These are phyloP conservation scores for Citrus reticulata DNA, from an alignment of 345 rosid species.

Conservation along the genomic window DNA sequence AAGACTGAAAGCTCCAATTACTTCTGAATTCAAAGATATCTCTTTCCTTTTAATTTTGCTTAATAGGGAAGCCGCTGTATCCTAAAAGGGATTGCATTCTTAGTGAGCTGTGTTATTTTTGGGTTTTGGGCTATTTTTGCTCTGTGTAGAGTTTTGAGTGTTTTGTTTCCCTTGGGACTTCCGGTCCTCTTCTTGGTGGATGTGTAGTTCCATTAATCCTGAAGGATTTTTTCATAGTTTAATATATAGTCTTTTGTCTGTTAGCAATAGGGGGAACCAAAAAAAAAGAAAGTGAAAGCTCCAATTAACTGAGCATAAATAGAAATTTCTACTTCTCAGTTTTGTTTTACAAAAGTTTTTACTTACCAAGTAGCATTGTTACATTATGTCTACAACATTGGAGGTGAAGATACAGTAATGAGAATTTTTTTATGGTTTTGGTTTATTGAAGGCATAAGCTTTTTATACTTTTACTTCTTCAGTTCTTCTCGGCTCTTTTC, in stretches of 20 bases:
- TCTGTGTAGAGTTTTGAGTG: too few species aligned
- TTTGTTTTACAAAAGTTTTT: not conserved
- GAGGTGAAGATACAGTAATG: not conserved
- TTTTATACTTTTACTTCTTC: not conserved
- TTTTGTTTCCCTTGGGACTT: too few species aligned
- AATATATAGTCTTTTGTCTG: too few species aligned
- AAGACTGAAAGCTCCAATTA: too few species aligned
- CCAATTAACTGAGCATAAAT: not conserved
- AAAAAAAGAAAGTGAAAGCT: not conserved
- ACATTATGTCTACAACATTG: not conserved
- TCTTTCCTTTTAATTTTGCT: too few species aligned
- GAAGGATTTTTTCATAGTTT: not conserved
- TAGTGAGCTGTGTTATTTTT: too few species aligned
- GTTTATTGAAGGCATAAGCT: not conserved
- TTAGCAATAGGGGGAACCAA: too few species aligned
- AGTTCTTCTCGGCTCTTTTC: not conserved
- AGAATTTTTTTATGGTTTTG: not conserved
- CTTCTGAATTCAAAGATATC: too few species aligned
- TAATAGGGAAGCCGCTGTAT: too few species aligned
- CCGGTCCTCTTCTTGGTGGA: not conserved
- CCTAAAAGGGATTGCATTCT: too few species aligned
- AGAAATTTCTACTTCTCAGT: not conserved
- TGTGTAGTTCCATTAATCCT: not conserved
- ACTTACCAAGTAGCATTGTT: not conserved
- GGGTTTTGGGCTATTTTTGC: too few species aligned